Evolutionary conservation across 768 basidiomycete genomes (phyloP).

Genomic region (Galerina marginata): DNA sequence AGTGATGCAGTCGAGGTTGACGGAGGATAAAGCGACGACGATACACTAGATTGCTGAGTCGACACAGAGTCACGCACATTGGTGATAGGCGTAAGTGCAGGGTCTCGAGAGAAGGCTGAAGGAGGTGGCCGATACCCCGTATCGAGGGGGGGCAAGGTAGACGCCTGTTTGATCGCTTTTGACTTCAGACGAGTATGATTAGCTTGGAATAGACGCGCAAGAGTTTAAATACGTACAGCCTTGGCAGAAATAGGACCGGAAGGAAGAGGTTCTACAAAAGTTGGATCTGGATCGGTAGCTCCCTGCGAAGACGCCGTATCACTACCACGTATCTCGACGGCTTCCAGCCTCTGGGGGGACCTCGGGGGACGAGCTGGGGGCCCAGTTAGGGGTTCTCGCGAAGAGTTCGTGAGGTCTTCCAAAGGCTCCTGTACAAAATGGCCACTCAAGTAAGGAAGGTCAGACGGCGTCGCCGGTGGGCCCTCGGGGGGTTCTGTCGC

Average conservation of each 20-base stretch:
- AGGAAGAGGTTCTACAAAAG: slow-evolving; percentile 33
- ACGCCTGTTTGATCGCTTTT: slow-evolving; percentile 38
- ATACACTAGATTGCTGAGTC: slow-evolving; percentile 69
- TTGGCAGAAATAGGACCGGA: slow-evolving; percentile 33
- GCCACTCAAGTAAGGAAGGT: slow-evolving; percentile 39
- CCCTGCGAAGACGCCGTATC: slow-evolving; percentile 28
- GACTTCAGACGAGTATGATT: slow-evolving; percentile 31
- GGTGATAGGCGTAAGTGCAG: slow-evolving; percentile 44
- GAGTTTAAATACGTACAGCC: slow-evolving; percentile 38
- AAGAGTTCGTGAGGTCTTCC: slow-evolving; percentile 14
- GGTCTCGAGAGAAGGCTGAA: slow-evolving; percentile 55
- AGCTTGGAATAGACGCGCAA: slow-evolving; percentile 19
- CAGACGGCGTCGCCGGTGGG: slow-evolving; percentile 31
- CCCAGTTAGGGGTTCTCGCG: slow-evolving; percentile 14
- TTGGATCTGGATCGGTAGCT: slow-evolving; percentile 33
- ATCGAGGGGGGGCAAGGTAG: slow-evolving; percentile 35
- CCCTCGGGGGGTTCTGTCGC: slow-evolving; percentile 30
- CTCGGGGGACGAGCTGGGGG: slow-evolving; percentile 32
- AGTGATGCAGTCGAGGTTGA: slow-evolving; percentile 70
- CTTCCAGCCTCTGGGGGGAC: slow-evolving; percentile 30
- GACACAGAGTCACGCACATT: slow-evolving; percentile 62
- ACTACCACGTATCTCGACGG: slow-evolving; percentile 28
- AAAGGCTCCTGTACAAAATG: slow-evolving; percentile 31
- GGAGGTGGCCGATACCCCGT: slow-evolving; percentile 42
- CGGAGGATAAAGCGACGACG: slow-evolving; percentile 79